Conservation (phyloP, 768 basidiomycete species). For the Lactarius vividus region DNA sequence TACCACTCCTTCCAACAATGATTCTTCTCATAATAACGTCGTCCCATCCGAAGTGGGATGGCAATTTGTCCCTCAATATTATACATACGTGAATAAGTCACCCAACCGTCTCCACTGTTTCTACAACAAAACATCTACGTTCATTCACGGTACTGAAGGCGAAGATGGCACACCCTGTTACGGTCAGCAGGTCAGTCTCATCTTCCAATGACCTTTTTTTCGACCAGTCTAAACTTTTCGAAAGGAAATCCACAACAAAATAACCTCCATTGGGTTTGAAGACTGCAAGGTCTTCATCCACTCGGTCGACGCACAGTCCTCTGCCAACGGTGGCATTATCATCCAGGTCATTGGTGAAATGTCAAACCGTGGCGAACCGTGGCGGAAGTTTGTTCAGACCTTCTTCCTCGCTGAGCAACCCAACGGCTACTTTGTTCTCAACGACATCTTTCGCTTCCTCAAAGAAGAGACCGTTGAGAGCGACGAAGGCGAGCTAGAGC, state of each 20-base stretch:
- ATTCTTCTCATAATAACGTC: conserved; percentile 55
- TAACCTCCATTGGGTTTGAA: conserved; percentile 88
- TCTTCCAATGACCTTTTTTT: conserved; percentile 4
- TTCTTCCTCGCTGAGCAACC: conserved; percentile 99
- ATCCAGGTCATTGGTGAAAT: conserved; percentile 99
- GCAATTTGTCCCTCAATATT: conserved; percentile 99
- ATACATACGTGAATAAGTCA: conserved; percentile 98
- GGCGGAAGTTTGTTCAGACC: conserved; percentile 99
- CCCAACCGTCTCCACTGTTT: conserved; percentile 97
- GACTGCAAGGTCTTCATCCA: conserved; percentile 99
- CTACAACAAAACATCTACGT: conserved; percentile 97
- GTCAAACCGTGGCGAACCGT: conserved; percentile 87
- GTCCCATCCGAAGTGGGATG: conserved; percentile 95
- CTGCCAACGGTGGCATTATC: conserved; percentile 92
- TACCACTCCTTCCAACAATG: conserved; percentile 41
- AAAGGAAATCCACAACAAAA: conserved; percentile 96
- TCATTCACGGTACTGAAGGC: conserved; percentile 96
- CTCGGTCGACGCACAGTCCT: conserved; percentile 96
- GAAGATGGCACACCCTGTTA: conserved; percentile 88
- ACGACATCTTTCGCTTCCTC: conserved; percentile 99
- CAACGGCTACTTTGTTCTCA: conserved; percentile 98
- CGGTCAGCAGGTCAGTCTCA: conserved; percentile 79
- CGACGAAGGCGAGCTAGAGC: conserved; percentile 48
- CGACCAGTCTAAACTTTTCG: conserved; percentile 16
- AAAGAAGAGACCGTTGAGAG: conserved; percentile 90